Conservation (phyloP, 768 basidiomycete species). For the Leccinum uliginosum region DNA sequence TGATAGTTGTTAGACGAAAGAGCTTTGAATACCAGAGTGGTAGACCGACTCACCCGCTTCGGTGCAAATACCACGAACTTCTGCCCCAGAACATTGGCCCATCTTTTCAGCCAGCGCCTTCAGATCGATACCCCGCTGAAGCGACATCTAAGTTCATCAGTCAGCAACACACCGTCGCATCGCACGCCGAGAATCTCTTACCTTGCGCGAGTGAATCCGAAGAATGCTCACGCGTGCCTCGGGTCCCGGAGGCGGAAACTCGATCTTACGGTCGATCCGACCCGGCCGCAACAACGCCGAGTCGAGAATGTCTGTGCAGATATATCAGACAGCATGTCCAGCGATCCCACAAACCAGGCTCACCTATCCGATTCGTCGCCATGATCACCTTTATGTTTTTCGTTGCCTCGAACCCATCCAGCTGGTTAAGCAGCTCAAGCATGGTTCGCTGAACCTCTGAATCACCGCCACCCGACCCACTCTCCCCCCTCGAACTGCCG, state of each 20-base stretch:
- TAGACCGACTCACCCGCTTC: conserved; percentile 66
- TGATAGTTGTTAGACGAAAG: conserved; percentile 15
- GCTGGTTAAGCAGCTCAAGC: neutral
- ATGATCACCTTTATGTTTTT: neutral
- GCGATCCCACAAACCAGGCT: neutral
- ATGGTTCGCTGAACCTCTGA: conserved; percentile 53
- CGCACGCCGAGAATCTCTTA: conserved; percentile 14
- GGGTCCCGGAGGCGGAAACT: conserved; percentile 74
- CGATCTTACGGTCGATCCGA: conserved; percentile 62
- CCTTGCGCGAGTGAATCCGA: conserved; percentile 54
- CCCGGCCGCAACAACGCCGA: conserved; percentile 90
- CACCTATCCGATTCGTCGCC: conserved; percentile 69
- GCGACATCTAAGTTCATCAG: conserved; percentile 70
- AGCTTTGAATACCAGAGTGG: neutral
- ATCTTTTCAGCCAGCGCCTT: conserved; percentile 96
- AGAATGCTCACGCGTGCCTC: conserved; percentile 92
- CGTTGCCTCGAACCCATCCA: neutral
- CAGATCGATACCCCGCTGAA: conserved; percentile 97
- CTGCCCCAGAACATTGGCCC: conserved; percentile 98
- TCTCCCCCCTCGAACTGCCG: conserved; percentile 85
- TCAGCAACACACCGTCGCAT: neutral
- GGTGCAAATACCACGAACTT: conserved; percentile 95
- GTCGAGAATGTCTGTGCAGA: conserved; percentile 78
- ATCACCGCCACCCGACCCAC: conserved; percentile 74
- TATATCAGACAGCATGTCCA: conserved; percentile 4